A percentile compares a stretch with the other conserved stretches of the same genome.
phyloP scores from a whole-genome alignment of 345 rosid genomes.

The Eucalyptus tenuipes region DNA sequence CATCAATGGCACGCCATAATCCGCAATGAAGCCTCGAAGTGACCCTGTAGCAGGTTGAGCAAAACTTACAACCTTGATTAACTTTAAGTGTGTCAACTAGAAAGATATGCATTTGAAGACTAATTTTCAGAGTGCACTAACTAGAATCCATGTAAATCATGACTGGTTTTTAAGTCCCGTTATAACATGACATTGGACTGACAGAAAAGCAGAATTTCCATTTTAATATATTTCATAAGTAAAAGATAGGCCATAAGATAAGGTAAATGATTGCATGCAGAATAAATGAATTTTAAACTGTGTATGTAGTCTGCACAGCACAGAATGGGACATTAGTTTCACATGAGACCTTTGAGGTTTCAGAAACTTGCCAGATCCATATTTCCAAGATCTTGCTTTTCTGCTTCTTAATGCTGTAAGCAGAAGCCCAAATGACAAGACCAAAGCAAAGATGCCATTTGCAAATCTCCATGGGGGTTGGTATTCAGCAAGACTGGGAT shows the following conservation, averaged over 20 bases:
- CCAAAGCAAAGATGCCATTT: slow-evolving; percentile 87
- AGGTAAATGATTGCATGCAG: not conserved
- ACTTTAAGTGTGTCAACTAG: not conserved
- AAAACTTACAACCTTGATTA: not conserved
- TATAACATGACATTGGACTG: not conserved
- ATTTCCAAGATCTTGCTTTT: slow-evolving; percentile 82
- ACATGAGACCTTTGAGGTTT: not conserved
- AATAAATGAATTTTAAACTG: not conserved
- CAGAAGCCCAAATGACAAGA: slow-evolving; percentile 73
- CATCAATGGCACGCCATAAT: slow-evolving; percentile 93
- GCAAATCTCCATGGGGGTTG: slow-evolving; percentile 86
- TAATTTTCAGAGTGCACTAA: not conserved
- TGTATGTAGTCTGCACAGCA: not conserved
- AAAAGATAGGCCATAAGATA: not conserved
- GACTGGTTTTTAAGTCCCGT: not conserved
- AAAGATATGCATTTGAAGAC: not conserved
- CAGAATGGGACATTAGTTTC: not conserved
- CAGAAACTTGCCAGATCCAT: slow-evolving; percentile 57
- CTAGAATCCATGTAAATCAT: not conserved
- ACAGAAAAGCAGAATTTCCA: not conserved
- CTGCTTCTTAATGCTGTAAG: slow-evolving; percentile 66
- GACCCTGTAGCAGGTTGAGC: slow-evolving; percentile 27
- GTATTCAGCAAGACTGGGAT: slow-evolving; percentile 41
- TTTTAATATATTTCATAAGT: not conserved
- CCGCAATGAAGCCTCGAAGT: slow-evolving; percentile 77